Evolutionary conservation across 2,329 filamentous ascomycete species (phyloP).

Genomic region (Hypoxylon sp.): DNA sequence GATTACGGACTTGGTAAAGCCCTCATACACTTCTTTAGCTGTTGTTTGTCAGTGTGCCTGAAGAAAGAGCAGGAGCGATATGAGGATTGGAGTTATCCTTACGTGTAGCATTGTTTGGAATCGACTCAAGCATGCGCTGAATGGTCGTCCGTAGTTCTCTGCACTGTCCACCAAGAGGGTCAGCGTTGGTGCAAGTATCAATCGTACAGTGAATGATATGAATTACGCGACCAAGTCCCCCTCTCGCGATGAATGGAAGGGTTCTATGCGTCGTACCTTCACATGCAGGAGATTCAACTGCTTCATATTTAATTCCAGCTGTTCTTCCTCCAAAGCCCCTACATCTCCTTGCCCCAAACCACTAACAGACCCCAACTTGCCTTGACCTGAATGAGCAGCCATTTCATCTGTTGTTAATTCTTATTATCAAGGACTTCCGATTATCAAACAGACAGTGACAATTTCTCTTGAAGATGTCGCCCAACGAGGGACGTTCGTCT

Average conservation of each 20-base stretch:
- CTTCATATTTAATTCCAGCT: conserved; percentile 65
- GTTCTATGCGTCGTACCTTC: conserved; percentile 59
- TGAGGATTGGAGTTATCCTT: conserved; percentile 48
- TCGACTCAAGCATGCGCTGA: conserved; percentile 66
- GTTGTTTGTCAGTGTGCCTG: conserved; percentile 40
- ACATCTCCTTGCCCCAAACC: conserved; percentile 50
- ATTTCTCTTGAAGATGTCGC: background rate
- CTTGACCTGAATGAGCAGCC: conserved; percentile 13
- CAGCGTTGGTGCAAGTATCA: background rate
- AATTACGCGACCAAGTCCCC: conserved; percentile 4
- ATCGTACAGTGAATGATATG: background rate
- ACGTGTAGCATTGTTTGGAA: conserved; percentile 68
- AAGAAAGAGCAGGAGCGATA: background rate
- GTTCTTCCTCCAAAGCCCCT: conserved; percentile 62
- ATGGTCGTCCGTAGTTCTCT: conserved; percentile 65
- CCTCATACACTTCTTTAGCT: conserved; percentile 67
- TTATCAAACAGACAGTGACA: background rate
- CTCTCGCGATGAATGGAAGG: background rate
- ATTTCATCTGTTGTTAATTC: conserved; percentile 1
- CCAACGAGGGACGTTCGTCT: background rate
- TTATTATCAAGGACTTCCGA: background rate
- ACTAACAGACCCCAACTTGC: conserved; percentile 33
- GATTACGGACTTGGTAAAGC: conserved; percentile 64
- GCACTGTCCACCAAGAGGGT: conserved; percentile 56
- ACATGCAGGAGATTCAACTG: conserved; percentile 69